Evolutionary conservation across 208 protist species (phyloP).

Genomic region (Acanthamoeba rhysodes): DNA sequence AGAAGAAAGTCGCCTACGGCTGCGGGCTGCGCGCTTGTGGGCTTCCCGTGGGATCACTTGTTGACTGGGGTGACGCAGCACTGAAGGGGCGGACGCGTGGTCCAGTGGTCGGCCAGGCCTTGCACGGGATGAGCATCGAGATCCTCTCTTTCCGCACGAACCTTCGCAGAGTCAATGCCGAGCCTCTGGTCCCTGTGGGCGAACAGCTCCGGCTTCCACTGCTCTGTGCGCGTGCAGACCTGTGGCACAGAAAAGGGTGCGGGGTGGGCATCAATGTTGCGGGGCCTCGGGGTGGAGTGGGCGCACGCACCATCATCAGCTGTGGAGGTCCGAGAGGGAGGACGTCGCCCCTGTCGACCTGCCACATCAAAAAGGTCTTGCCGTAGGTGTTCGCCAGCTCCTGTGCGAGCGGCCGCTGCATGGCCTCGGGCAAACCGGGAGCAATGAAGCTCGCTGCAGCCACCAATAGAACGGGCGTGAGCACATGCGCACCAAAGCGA

Average conservation of each 20-base stretch:
- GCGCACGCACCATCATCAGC: slow-evolving; percentile 57
- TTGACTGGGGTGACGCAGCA: not conserved
- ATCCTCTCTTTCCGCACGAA: not conserved
- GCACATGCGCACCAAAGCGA: not conserved
- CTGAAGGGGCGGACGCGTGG: not conserved
- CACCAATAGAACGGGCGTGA: not conserved
- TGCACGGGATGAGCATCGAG: slow-evolving; percentile 10
- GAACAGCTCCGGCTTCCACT: slow-evolving; percentile 60
- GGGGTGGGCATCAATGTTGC: not conserved
- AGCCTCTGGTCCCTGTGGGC: slow-evolving; percentile 53
- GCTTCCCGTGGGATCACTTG: not conserved
- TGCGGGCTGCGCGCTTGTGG: not conserved
- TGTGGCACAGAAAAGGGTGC: not conserved
- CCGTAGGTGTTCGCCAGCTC: slow-evolving; percentile 60
- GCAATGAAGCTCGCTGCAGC: not conserved
- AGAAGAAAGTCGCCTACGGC: not conserved
- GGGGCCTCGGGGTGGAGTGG: too few species aligned
- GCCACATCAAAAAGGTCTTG: slow-evolving; percentile 52
- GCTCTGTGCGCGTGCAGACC: slow-evolving; percentile 47
- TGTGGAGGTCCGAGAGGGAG: slow-evolving; percentile 30
- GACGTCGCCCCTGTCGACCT: slow-evolving; percentile 24
- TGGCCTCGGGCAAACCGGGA: not conserved
- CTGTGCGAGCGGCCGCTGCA: not conserved
- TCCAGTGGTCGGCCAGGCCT: slow-evolving; percentile 9
- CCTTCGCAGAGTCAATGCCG: not conserved